Percentiles rank a stretch among this genome's conserved stretches.
These are phyloP conservation scores for Camillea tinctor DNA, from an alignment of 2,329 filamentous ascomycete species.

Conservation along the genomic window DNA sequence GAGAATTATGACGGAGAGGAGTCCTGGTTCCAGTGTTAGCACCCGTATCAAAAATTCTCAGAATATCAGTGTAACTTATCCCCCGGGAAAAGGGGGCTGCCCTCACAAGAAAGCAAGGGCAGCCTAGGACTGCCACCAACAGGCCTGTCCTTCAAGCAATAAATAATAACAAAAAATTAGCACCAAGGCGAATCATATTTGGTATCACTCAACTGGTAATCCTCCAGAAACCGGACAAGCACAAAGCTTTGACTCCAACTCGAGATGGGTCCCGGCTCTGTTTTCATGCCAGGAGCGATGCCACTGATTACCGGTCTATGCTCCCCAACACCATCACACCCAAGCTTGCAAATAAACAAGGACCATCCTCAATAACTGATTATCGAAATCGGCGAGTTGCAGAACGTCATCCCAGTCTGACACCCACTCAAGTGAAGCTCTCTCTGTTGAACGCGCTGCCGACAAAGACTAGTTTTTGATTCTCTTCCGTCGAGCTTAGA, in stretches of 20 bases:
- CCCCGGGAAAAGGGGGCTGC: constrained; percentile 28
- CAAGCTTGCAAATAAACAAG: constrained; percentile 14
- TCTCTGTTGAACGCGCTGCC: constrained; percentile 84
- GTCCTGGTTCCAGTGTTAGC: constrained; percentile 18
- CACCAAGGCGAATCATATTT: constrained; percentile 6
- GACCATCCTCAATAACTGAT: constrained; percentile 21
- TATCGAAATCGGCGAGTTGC: constrained; percentile 31
- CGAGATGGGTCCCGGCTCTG: constrained; percentile 75
- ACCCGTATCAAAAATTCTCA: not conserved
- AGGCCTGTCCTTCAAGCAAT: constrained; percentile 11
- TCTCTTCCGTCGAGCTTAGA: constrained; percentile 61
- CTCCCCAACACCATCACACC: constrained; percentile 13
- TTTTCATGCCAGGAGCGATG: constrained; percentile 23
- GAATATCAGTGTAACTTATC: constrained; percentile 27
- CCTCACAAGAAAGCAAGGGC: constrained; percentile 13
- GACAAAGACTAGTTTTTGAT: constrained; percentile 92
- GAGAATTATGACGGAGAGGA: constrained; percentile 8
- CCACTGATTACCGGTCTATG: constrained; percentile 16
- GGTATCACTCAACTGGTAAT: constrained; percentile 22
- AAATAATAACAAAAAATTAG: constrained; percentile 26
- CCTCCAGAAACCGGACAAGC: constrained; percentile 67
- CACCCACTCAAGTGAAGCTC: constrained; percentile 40
- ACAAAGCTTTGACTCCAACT: constrained; percentile 92
- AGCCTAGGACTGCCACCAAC: constrained; percentile 23
- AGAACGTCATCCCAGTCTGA: constrained; percentile 13